Base-by-base conservation (phyloP, 2,329 filamentous ascomycete species). In the Phaeophleospora eucalypticola region DNA sequence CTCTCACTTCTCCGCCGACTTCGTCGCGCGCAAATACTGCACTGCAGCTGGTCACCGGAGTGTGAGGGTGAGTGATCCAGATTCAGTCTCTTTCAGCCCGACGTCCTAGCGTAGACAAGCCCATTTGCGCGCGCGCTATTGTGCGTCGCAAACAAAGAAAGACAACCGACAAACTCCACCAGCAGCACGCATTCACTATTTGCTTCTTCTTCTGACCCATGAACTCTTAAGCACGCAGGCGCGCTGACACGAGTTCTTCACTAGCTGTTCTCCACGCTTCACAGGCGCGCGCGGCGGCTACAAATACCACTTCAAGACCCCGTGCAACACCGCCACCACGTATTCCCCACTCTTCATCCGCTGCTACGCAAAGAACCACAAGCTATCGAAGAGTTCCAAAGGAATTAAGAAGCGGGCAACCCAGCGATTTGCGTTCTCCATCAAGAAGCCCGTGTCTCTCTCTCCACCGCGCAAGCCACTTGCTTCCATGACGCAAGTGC, bases 291-390 rank as follows among this genome's bases (percentile, higher is more conserved):
- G 7, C 24, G 6, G 7, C 24, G 12, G 24, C 6, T 19, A 39
- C n/a, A 19, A 36, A 17, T n/a, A 37, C 36, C 19, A 3, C 43
- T 39, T 44, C 29, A 46, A 36, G 14, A 43, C n/a, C 32, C 41
- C 45, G 29, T 41, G 34, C 53, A 56, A 53, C 43, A 62, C 61
- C 61, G 60, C 58, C 57, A 65, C 44, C 47, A 63, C 60, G 82
- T 82, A 86, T 82, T 86, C 82, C 57, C 81, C 81, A 71, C 78
- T 86, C 60, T 83, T 85, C 68, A 73, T 83, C 67, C 77, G 80
- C 65, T 68, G 59, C 53, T 66, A 58, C 61, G 72, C 71, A 45
- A 70, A 66, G 51, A 71, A 72, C 59, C 68, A 73, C 62, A 70
- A 73, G 52, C 66, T 75, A 32, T 61, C 63, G 29, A 67, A 69